phyloP scores from a whole-genome alignment of 1,284 basidiomycete genomes.

The Cutaneotrichosporon cutaneum region DNA sequence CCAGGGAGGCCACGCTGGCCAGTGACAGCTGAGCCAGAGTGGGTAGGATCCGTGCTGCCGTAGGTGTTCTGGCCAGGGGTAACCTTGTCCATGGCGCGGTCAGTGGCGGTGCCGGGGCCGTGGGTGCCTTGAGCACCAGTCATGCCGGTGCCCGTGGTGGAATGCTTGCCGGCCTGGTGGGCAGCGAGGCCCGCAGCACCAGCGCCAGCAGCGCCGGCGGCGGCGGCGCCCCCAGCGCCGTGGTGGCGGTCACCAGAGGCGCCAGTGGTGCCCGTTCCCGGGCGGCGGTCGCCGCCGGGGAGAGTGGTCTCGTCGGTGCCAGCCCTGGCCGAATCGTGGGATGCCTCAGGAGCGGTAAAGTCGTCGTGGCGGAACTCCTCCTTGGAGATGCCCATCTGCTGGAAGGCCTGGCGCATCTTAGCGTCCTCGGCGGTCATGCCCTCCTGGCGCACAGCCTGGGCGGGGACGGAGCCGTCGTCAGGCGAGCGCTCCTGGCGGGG shows the following conservation, averaged over 20 bases:
- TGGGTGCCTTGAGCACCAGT: conserved; percentile 2
- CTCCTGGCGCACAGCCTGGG: conserved; percentile 6
- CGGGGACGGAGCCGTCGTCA: conserved; percentile 7
- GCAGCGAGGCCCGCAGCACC: conserved; percentile 6
- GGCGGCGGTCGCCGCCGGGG: not conserved
- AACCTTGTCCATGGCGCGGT: not conserved
- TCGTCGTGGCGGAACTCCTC: conserved; percentile 11
- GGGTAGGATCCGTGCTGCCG: not conserved
- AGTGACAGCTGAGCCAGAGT: not conserved
- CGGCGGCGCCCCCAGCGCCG: not conserved
- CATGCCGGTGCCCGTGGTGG: conserved; percentile 2
- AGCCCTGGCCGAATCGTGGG: not conserved
- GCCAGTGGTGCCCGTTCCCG: not conserved
- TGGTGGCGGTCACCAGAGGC: not conserved
- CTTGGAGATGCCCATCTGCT: conserved; percentile 12
- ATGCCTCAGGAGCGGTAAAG: not conserved
- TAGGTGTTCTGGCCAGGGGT: not conserved
- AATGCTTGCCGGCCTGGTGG: conserved; percentile 1
- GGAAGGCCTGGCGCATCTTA: not conserved
- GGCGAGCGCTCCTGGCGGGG: conserved; percentile 1
- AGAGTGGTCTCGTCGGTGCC: too few species aligned
- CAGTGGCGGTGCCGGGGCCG: not conserved
- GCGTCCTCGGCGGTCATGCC: conserved; percentile 15
- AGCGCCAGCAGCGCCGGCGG: not conserved
- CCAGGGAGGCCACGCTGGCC: not conserved